Evolutionary conservation across 169 alveolate genomes (phyloP).

Genomic region (Plasmodium gaboni): DNA sequence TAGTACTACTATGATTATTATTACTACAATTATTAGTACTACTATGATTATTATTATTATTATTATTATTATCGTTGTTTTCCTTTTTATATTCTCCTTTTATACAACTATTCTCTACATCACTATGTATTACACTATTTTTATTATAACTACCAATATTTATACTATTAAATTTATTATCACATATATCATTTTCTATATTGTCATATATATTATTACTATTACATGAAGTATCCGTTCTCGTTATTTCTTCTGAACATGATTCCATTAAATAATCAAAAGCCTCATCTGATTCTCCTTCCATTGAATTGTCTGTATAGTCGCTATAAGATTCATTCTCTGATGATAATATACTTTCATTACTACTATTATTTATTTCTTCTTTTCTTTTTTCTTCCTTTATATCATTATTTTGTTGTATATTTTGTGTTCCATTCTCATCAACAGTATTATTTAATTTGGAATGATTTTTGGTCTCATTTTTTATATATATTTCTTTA

Average conservation of each 20-base stretch:
- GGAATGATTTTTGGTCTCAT: not conserved
- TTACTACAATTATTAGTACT: not conserved
- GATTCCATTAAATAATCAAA: conserved; percentile 27
- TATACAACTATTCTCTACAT: not conserved
- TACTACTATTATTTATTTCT: not conserved
- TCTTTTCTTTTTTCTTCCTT: not conserved
- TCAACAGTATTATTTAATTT: not conserved
- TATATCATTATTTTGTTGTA: not conserved
- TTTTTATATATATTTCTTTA: not conserved
- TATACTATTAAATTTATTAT: not conserved
- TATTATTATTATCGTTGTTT: not conserved
- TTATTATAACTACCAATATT: not conserved
- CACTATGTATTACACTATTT: not conserved
- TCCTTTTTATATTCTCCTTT: not conserved
- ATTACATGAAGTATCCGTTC: conserved; percentile 42
- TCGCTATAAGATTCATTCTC: not conserved
- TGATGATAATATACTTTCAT: not conserved
- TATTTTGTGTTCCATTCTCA: not conserved
- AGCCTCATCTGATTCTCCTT: conserved; percentile 24
- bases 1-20: not conserved
- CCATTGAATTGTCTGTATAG: not conserved
- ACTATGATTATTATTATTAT: not conserved
- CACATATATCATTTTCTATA: not conserved
- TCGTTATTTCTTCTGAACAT: conserved; percentile 47
- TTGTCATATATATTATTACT: not conserved